Conservation (phyloP, 176 grass and related monocot genomes). For the Oryza punctata region DNA sequence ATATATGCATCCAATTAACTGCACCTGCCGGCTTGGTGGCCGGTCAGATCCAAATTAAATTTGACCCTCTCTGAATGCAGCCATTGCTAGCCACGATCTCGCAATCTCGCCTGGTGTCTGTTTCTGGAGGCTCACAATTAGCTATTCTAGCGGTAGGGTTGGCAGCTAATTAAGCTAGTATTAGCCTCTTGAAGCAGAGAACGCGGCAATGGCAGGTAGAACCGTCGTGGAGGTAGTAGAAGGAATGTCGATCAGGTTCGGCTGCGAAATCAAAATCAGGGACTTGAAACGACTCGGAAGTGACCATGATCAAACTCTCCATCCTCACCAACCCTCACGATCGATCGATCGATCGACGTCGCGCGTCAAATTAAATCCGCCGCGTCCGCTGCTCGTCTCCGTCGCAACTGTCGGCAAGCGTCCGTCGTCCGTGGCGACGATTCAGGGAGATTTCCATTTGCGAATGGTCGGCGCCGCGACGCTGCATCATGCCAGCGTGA, state of each 20-base stretch:
- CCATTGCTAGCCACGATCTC: neutral
- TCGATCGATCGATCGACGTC: neutral
- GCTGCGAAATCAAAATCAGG: neutral
- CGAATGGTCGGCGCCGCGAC: neutral
- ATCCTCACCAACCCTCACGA: conserved; percentile 18
- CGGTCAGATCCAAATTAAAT: neutral
- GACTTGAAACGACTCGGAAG: neutral
- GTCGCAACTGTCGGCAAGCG: neutral
- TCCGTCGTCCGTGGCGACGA: neutral
- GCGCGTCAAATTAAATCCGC: too few species aligned
- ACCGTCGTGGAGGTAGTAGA: neutral
- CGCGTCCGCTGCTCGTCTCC: neutral
- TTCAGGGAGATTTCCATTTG: neutral
- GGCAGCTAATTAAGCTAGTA: neutral
- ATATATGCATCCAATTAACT: neutral
- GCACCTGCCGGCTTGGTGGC: neutral
- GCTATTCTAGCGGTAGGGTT: neutral
- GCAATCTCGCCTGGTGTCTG: neutral
- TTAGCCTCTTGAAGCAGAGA: neutral
- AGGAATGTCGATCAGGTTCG: neutral
- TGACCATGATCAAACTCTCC: neutral
- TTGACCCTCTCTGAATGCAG: neutral
- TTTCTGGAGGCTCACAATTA: neutral
- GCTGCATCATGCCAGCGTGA: neutral
- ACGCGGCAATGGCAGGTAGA: neutral